phyloP scores from a whole-genome alignment of 192 early-diverging fungal species.

The Cladochytrium replicatum region DNA sequence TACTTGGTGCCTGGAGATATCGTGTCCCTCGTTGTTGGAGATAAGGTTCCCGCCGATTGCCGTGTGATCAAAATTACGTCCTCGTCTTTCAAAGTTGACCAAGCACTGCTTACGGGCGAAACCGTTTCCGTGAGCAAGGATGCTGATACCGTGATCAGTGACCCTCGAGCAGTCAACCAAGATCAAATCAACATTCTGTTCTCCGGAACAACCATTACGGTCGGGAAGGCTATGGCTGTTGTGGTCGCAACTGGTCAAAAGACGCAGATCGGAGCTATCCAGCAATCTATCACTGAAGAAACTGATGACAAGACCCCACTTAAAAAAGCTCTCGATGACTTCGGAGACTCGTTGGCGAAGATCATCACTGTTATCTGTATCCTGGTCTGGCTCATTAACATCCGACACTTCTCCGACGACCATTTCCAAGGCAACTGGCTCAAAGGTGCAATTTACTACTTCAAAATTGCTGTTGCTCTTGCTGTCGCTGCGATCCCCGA shows the following conservation, averaged over 20 bases:
- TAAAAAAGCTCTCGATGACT: constrained; percentile 91
- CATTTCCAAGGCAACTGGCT: constrained; percentile 60
- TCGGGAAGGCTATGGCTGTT: constrained; percentile 81
- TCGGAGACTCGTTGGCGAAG: constrained; percentile 53
- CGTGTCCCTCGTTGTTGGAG: constrained; percentile 81
- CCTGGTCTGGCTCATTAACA: constrained; percentile 95
- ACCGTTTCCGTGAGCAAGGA: constrained; percentile 84
- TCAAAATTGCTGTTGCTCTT: constrained; percentile 97
- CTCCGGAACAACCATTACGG: constrained; percentile 86
- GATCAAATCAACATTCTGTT: constrained; percentile 97
- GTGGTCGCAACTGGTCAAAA: constrained; percentile 74
- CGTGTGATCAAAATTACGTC: constrained; percentile 72
- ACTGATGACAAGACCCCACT: constrained; percentile 90
- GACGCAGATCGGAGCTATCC: constrained; percentile 93
- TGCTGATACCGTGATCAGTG: constrained; percentile 41
- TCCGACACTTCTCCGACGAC: constrained; percentile 92
- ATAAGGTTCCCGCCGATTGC: constrained; percentile 93
- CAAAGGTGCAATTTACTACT: constrained; percentile 94
- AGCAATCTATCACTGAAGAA: constrained; percentile 72
- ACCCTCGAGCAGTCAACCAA: constrained; percentile 78
- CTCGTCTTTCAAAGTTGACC: constrained; percentile 85
- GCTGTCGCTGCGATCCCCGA: constrained; percentile 99
- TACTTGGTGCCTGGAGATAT: constrained; percentile 99
- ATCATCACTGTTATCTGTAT: constrained; percentile 80
- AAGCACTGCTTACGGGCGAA: constrained; percentile 94